phyloP scores from a whole-genome alignment of 1,139 yeast species.

The Protomyces lactucae-debilis region DNA sequence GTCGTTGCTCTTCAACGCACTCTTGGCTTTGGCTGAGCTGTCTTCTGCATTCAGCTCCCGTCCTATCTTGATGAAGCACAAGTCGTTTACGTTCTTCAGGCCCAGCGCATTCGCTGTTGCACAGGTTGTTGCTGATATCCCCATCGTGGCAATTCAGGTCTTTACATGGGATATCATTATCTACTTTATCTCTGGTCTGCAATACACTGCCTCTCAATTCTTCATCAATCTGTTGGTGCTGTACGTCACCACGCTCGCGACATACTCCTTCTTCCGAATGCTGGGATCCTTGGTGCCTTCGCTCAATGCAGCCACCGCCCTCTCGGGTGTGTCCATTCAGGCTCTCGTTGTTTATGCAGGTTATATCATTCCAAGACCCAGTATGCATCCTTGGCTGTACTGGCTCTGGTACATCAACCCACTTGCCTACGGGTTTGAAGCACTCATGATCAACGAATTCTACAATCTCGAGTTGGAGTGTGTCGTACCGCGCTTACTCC shows the following conservation, averaged over 20 bases:
- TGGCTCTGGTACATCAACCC: conserved; percentile 68
- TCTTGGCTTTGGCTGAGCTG: conserved; percentile 68
- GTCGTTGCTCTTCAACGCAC: conserved; percentile 71
- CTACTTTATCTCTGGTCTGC: conserved; percentile 64
- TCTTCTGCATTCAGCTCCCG: conserved; percentile 67
- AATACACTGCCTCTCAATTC: conserved; percentile 62
- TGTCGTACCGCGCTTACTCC: conserved; percentile 44
- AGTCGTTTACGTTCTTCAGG: conserved; percentile 65
- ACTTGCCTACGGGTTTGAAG: conserved; percentile 61
- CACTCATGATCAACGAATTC: conserved; percentile 62
- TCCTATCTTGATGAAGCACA: conserved; percentile 73
- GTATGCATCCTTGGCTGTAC: conserved; percentile 62
- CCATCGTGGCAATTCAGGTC: conserved; percentile 54
- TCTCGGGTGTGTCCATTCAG: conserved; percentile 58
- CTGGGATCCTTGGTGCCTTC: conserved; percentile 61
- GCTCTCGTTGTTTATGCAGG: conserved; percentile 67
- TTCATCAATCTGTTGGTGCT: conserved; percentile 59
- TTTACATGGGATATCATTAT: conserved; percentile 55
- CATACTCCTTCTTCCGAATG: conserved; percentile 69
- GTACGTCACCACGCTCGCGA: conserved; percentile 52
- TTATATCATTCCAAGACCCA: conserved; percentile 61
- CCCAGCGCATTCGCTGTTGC: conserved; percentile 75
- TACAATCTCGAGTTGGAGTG: conserved; percentile 47
- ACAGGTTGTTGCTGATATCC: conserved; percentile 61
- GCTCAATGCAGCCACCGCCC: conserved; percentile 64